Percentiles rank a stretch among this genome's conserved stretches.
These are phyloP conservation scores for Exophiala sp. DNA, from an alignment of 2,329 filamentous ascomycete genomes.

Conservation along the genomic window DNA sequence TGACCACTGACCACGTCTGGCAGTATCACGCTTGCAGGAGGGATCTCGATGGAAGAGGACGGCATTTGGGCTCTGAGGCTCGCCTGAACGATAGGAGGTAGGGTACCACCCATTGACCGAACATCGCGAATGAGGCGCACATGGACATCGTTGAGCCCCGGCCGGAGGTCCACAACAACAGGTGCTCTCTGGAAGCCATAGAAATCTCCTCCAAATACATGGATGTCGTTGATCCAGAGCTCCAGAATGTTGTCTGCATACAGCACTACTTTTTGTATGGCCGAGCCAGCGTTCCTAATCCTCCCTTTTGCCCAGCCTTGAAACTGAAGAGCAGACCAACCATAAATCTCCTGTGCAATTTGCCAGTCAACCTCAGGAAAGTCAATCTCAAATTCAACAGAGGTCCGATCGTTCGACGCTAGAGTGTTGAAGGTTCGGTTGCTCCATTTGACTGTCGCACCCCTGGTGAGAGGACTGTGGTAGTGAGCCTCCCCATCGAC, in stretches of 20 bases:
- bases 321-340: slow-evolving; percentile 55
- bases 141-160: slow-evolving; percentile 49
- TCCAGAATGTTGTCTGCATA: slow-evolving; percentile 48
- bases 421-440: slow-evolving; percentile 33
- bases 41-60: slow-evolving; percentile 30
- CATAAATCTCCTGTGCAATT: slow-evolving; percentile 50
- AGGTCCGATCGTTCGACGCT: slow-evolving; percentile 30
- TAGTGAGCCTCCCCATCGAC: slow-evolving; percentile 42
- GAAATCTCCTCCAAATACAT: slow-evolving; percentile 54
- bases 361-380: slow-evolving; percentile 51
- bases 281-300: slow-evolving; percentile 17
- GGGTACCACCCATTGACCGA: slow-evolving; percentile 50
- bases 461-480: slow-evolving; percentile 46
- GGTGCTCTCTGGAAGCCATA: slow-evolving; percentile 49
- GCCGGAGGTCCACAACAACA: slow-evolving; percentile 44
- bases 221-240: slow-evolving; percentile 47
- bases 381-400: slow-evolving; percentile 39
- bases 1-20: slow-evolving; percentile 48
- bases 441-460: slow-evolving; percentile 49
- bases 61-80: slow-evolving; percentile 34
- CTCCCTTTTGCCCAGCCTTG: slow-evolving; percentile 52
- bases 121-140: slow-evolving; percentile 52
- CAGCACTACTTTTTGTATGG: slow-evolving; percentile 36
- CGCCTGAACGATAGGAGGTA: slow-evolving; percentile 43
- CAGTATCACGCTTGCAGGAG: slow-evolving; percentile 39